A percentile compares a stretch with the other conserved stretches of the same genome.
These are phyloP conservation scores for Nothophoma quercina DNA, from an alignment of 2,329 filamentous ascomycete species.

Conservation along the genomic window DNA sequence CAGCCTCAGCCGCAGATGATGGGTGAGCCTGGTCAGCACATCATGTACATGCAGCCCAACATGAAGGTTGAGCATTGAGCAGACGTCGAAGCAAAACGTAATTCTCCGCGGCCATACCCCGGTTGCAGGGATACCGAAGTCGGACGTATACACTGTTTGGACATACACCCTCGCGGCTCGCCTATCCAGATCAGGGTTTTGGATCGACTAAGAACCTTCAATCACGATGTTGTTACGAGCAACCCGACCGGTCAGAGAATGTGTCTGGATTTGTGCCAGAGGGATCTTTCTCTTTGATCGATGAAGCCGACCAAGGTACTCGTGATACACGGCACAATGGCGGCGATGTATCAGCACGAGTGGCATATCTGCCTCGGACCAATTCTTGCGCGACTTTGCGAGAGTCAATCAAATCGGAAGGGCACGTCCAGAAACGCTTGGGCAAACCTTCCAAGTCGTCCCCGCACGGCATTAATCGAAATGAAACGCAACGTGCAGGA, in stretches of 20 bases:
- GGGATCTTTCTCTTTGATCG: neutral
- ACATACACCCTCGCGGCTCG: constrained; percentile 11
- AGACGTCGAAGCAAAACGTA: constrained; percentile 8
- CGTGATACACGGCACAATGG: constrained; percentile 2
- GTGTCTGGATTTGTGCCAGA: constrained; percentile 1
- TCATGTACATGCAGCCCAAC: constrained; percentile 51
- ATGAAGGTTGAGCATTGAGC: constrained; percentile 52
- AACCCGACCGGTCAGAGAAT: constrained; percentile 6
- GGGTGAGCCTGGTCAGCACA: constrained; percentile 47
- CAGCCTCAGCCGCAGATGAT: constrained; percentile 49
- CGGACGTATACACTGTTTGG: constrained; percentile 10
- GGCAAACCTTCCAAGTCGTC: constrained; percentile 11
- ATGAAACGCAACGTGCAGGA: constrained; percentile 18
- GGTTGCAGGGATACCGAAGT: constrained; percentile 12
- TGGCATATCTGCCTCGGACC: neutral
- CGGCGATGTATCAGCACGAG: constrained; percentile 2
- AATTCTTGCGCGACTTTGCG: neutral
- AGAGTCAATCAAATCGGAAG: constrained; percentile 6
- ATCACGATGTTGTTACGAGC: constrained; percentile 4
- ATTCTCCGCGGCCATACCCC: constrained; percentile 15
- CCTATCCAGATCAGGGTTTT: constrained; percentile 10
- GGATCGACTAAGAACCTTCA: neutral
- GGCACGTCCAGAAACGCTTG: constrained; percentile 5
- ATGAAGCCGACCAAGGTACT: constrained; percentile 8
- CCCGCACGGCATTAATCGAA: constrained; percentile 20